Conservation (phyloP, 768 basidiomycete species). For the Phaffia tasmanica region DNA sequence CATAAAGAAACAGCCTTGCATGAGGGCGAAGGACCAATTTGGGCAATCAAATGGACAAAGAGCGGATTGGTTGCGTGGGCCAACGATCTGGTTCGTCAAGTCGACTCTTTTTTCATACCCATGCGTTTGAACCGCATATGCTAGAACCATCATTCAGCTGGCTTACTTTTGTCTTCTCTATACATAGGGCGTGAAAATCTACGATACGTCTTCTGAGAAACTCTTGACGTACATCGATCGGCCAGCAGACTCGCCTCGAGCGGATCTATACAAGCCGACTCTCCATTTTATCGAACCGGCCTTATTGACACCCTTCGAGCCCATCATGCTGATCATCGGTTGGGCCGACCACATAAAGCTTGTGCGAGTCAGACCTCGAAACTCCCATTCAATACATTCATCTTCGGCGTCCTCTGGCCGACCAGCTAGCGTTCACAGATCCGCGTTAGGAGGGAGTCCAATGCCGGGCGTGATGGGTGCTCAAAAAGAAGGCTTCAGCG, state of each 20-base stretch:
- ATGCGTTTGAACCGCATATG: neutral
- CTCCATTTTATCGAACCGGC: constrained; percentile 52
- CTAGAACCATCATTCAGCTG: too few relatives aligned
- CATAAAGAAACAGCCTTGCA: constrained; percentile 79
- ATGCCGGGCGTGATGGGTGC: constrained; percentile 13
- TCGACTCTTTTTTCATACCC: neutral
- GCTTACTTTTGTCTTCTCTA: neutral
- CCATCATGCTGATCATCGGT: constrained; percentile 73
- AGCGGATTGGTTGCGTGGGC: constrained; percentile 88
- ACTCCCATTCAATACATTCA: constrained; percentile 25
- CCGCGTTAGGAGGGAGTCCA: too few relatives aligned
- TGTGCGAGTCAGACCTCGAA: constrained; percentile 48
- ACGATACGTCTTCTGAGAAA: constrained; percentile 64
- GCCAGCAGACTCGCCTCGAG: constrained; percentile 67
- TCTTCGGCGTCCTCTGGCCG: constrained; percentile 25
- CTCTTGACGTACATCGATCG: constrained; percentile 79
- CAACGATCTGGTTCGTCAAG: constrained; percentile 59
- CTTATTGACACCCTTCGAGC: constrained; percentile 50
- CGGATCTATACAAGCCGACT: constrained; percentile 87
- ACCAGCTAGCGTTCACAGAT: constrained; percentile 1
- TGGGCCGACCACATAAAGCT: constrained; percentile 85
- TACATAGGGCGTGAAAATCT: constrained; percentile 78
- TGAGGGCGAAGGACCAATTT: constrained; percentile 83
- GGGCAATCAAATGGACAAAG: constrained; percentile 71
- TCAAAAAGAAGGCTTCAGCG: constrained; percentile 49